Evolutionary conservation across 495 filamentous ascomycete species (phyloP), one percentile per base, ranked within the genome.

Genomic region (Aspergillus nidulans): DNA sequence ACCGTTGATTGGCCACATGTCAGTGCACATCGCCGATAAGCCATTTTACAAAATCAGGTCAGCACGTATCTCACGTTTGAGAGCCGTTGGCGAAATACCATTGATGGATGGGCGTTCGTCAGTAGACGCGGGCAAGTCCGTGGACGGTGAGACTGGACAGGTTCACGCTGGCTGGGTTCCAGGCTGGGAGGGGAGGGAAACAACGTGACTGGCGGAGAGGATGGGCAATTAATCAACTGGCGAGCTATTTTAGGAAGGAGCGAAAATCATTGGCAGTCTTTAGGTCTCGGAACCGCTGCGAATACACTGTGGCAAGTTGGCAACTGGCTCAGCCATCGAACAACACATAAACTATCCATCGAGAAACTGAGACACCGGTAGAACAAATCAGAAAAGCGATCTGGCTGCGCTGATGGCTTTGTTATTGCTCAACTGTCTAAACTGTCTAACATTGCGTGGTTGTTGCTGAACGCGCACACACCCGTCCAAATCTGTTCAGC

Each of bases 11-110:
- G 47, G 60, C 49, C 36, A 39, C 15, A 13, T 4, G 3, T 0
- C 15, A 42, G 46, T 16, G 18, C 21, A 42, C 52, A 47, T 52
- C 55, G 58, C 55, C 59, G 58, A 64, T 61, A 61, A 59, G 58
- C 58, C 44, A 39, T 49, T 56, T 49, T 34, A 34, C 30, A 56
- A 44, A 32, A 45, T 44, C 53, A 52, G 49, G 51, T 41, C 45
- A 39, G 54, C 42, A 58, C 44, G 48, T 52, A 47, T 46, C 53
- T 60, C 57, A 63, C 61, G 46, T 16, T 21, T 30, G 45, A 25
- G 49, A 23, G 15, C 12, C 39, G 38, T 48, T 55, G 50, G 19
- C 13, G 20, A n/a, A 19, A 23, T 47, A 49, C 53, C 42, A 57
- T 58, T 57, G 51, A 45, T 57, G 28, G 24, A 30, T 23, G 44